A percentile compares a stretch with the other conserved stretches of the same genome.
Conservation (phyloP, 768 basidiomycete genomes). For the Hygrophoropsis aurantiaca region DNA sequence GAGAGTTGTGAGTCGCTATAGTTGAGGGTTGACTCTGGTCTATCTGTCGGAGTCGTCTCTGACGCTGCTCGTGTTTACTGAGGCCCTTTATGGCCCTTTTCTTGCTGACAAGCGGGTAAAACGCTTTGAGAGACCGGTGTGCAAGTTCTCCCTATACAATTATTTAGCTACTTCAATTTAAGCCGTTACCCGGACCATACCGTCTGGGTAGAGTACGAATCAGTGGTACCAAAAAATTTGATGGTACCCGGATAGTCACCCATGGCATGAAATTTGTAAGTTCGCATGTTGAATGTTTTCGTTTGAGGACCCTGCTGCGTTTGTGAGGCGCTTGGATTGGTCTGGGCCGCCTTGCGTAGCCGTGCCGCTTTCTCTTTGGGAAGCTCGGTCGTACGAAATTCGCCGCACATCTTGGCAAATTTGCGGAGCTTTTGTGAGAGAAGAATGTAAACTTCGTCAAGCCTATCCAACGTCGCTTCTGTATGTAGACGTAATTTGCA, state of each 20-base stretch:
- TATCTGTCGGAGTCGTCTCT: slow-evolving; percentile 11
- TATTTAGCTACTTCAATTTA: neutral
- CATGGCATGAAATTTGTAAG: slow-evolving; percentile 32
- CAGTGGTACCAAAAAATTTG: slow-evolving; percentile 2
- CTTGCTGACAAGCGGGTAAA: slow-evolving; percentile 39
- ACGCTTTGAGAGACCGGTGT: slow-evolving; percentile 34
- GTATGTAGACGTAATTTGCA: slow-evolving; percentile 35
- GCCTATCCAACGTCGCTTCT: slow-evolving; percentile 11
- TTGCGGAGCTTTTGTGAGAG: slow-evolving; percentile 23
- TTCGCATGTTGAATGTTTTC: slow-evolving; percentile 21
- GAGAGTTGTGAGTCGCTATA: neutral
- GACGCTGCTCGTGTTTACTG: slow-evolving; percentile 15
- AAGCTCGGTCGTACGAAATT: slow-evolving; percentile 29
- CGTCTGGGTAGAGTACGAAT: slow-evolving; percentile 7
- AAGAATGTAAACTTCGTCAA: slow-evolving; percentile 17
- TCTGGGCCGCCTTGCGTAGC: slow-evolving; percentile 5
- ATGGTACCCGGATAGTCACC: slow-evolving; percentile 20
- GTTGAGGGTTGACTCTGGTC: neutral
- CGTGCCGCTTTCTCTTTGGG: slow-evolving; percentile 25
- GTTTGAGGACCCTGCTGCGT: slow-evolving; percentile 4
- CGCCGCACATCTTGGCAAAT: slow-evolving; percentile 13
- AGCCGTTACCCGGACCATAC: neutral
- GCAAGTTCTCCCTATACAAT: slow-evolving; percentile 35
- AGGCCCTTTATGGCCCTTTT: slow-evolving; percentile 28
- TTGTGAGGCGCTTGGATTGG: neutral